These are phyloP conservation scores for Apocynum venetum DNA, from an alignment of 257 asterid species.

Conservation along the genomic window DNA sequence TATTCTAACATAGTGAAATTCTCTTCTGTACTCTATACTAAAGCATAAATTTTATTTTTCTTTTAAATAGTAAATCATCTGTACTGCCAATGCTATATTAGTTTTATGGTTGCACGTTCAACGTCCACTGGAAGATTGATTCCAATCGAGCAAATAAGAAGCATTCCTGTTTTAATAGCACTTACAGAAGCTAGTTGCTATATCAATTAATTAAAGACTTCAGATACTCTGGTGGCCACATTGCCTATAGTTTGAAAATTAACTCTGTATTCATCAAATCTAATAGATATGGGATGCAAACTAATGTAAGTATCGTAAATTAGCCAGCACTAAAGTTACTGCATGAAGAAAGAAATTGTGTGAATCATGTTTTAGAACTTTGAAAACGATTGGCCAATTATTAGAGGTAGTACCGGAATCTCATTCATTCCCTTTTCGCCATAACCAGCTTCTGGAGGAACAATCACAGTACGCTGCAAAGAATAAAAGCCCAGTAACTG, in stretches of 20 bases:
- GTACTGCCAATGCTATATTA: neutral
- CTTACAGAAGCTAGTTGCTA: too few relatives aligned
- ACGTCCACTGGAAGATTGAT: neutral
- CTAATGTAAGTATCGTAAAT: neutral
- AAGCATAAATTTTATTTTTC: neutral
- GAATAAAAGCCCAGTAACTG: neutral
- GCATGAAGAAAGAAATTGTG: neutral
- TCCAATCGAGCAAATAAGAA: too few relatives aligned
- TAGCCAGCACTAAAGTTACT: neutral
- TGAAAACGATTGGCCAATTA: slow-evolving; percentile 1
- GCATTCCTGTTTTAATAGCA: too few relatives aligned
- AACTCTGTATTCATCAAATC: neutral
- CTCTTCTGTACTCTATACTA: neutral
- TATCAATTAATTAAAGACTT: too few relatives aligned
- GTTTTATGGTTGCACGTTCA: neutral
- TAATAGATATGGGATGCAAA: neutral
- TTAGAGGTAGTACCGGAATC: slow-evolving; percentile 62
- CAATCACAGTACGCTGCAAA: slow-evolving; percentile 77
- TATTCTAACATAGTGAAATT: too few relatives aligned
- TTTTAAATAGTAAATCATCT: too few relatives aligned
- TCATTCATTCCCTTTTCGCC: slow-evolving; percentile 88
- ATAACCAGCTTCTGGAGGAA: slow-evolving; percentile 87
- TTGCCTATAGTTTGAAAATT: neutral
- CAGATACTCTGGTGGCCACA: neutral
- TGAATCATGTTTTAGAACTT: neutral